Conservation (phyloP, 768 basidiomycete species). For the Tubosaeta sp. region DNA sequence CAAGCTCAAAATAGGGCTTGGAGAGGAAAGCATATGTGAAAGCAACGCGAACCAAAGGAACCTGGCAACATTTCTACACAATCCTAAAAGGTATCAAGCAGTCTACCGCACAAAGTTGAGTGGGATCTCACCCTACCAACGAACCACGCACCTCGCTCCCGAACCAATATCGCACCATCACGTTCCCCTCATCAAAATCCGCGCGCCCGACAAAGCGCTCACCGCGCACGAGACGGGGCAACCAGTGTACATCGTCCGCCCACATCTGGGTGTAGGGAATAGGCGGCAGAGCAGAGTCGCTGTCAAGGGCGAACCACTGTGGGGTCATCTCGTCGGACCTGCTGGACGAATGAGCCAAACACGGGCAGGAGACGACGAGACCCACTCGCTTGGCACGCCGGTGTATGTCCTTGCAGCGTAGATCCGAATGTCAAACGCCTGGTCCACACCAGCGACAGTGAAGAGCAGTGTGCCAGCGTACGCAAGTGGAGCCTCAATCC, state of each 20-base stretch:
- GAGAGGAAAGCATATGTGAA: too few relatives aligned
- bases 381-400: conserved; percentile 68
- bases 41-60: too few relatives aligned
- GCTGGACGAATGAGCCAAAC: too few relatives aligned
- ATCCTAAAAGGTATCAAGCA: too few relatives aligned
- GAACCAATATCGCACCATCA: conserved; percentile 73
- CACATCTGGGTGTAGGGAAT: conserved; percentile 63
- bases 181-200: conserved; percentile 74
- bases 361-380: too few relatives aligned
- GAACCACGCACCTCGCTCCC: conserved; percentile 43
- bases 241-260: conserved; percentile 65
- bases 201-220: conserved; percentile 44
- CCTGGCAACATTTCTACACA: too few relatives aligned
- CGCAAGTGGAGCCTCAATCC: conserved; percentile 58
- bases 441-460: conserved; percentile 46
- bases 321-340: background rate
- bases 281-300: conserved; percentile 13
- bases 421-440: conserved; percentile 69
- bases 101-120: too few relatives aligned
- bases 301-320: too few relatives aligned
- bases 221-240: conserved; percentile 52
- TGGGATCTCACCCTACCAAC: background rate
- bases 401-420: conserved; percentile 60
- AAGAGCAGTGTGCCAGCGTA: conserved; percentile 66
- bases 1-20: too few relatives aligned